Evolutionary conservation across 2,329 filamentous ascomycete genomes (phyloP).

Genomic region (Cytospora mali): DNA sequence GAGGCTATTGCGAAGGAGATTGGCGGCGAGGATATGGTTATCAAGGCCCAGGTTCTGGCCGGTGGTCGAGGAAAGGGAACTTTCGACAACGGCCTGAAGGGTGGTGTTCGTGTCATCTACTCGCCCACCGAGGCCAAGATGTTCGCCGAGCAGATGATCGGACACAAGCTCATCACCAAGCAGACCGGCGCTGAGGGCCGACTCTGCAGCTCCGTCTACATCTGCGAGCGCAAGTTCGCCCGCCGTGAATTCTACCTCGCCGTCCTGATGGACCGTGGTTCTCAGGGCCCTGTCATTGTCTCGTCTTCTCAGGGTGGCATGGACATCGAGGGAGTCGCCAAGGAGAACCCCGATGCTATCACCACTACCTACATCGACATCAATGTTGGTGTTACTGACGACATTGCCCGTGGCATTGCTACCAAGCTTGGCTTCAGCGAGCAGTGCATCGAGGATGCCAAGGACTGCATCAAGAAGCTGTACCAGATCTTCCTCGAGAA

Average conservation of each 20-base stretch:
- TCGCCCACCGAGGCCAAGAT: conserved; percentile 95
- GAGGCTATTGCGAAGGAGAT: conserved; percentile 90
- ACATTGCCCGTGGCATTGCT: conserved; percentile 88
- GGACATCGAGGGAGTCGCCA: conserved; percentile 98
- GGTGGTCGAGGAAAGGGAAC: conserved; percentile 97
- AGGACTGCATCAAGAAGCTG: conserved; percentile 96
- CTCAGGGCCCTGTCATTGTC: conserved; percentile 92
- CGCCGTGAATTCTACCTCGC: conserved; percentile 99
- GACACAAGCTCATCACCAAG: conserved; percentile 99
- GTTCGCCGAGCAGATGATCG: conserved; percentile 99
- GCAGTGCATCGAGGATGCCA: conserved; percentile 94
- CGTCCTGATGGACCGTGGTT: conserved; percentile 94
- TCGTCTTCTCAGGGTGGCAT: conserved; percentile 98
- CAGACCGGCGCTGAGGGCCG: conserved; percentile 93
- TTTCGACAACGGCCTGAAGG: conserved; percentile 98
- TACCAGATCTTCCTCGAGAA: conserved; percentile 99
- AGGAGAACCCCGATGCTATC: conserved; percentile 96
- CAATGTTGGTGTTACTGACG: conserved; percentile 91
- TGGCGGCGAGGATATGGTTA: conserved; percentile 95
- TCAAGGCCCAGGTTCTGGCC: conserved; percentile 98
- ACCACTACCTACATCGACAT: conserved; percentile 93
- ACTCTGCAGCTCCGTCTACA: conserved; percentile 96
- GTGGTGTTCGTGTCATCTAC: conserved; percentile 98
- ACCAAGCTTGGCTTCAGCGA: conserved; percentile 94
- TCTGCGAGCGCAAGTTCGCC: conserved; percentile 99